Base-by-base conservation (phyloP, 164 flowering plant species). In the Berberis vulgaris region DNA sequence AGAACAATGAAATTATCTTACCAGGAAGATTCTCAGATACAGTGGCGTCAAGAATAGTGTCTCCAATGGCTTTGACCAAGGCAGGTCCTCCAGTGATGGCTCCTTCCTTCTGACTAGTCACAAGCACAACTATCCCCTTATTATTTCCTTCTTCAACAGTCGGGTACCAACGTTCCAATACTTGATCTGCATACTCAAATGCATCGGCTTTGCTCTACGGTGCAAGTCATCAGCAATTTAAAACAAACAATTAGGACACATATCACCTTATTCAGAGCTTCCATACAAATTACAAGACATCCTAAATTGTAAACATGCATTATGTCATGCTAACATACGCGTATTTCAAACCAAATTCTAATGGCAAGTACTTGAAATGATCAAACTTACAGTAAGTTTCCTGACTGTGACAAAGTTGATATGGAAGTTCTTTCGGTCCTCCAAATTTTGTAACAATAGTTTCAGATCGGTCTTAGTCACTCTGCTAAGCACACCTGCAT, bases 121-220 rank as follows among this genome's bases (percentile, higher is more conserved):
- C 82, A 43, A 95, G 90, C 65, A 95, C 96, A 46, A 87, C 94
- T 49, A 95, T 82, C 38, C 97, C 99, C 74, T 95, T 91, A 60
- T 91, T 85, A 71, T 79, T 86, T 11, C 99, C 99, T 66, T 87
- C 90, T 74, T 95, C 97, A 60, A 95, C 39, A 0, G 83, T 76
- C 41, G 99, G 99, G 74, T 95, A 95, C 99, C 97, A 95, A 0
- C 72, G 69, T 76, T 95, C 99, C 74, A 95, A 72, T 60, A 91
- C 86, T 86, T 87, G 96, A 72, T 91, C 97, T 43, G 96, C 97
- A 68, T 86, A 94, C 88, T 91, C 96, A 70, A 94, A 91, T 9
- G 97, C 96, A 83, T 91, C 97, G 57, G 97, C 97, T 82, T 89
- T 91, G 86, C 96, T 95, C 97, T 94, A 71, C 73, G 75, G 71